These are phyloP conservation scores for Penicillium sp. DNA, from an alignment of 2,329 filamentous ascomycete genomes.

Conservation along the genomic window DNA sequence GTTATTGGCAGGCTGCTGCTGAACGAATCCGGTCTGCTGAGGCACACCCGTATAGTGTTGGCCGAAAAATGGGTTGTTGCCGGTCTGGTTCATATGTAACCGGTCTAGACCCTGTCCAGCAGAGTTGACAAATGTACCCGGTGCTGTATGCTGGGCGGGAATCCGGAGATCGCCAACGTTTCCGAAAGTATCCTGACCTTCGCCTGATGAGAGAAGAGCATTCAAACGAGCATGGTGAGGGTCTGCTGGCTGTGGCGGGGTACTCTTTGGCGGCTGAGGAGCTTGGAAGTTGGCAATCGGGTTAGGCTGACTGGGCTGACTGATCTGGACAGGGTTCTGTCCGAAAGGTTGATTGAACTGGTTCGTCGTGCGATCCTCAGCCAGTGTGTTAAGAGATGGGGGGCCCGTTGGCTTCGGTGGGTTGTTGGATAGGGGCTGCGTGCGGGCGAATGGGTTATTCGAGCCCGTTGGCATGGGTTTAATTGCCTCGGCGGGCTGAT, in stretches of 20 bases:
- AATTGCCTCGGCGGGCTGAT: constrained; percentile 55
- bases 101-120: constrained; percentile 73
- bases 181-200: constrained; percentile 94
- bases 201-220: constrained; percentile 73
- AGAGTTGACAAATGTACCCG: constrained; percentile 93
- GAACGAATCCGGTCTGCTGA: constrained; percentile 42
- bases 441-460: constrained; percentile 88
- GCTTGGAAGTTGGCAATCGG: constrained; percentile 31
- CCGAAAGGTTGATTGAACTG: constrained; percentile 47
- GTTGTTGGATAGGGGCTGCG: constrained; percentile 50
- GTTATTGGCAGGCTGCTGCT: constrained; percentile 47
- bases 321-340: constrained; percentile 37
- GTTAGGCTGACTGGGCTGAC: constrained; percentile 38
- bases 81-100: constrained; percentile 62
- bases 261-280: constrained; percentile 32
- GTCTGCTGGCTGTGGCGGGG: constrained; percentile 39
- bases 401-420: constrained; percentile 50
- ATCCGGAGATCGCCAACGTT: constrained; percentile 96
- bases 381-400: constrained; percentile 67
- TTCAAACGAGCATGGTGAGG: constrained; percentile 71
- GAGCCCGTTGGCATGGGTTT: constrained; percentile 86
- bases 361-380: constrained; percentile 74
- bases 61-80: constrained; percentile 83
- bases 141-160: constrained; percentile 91
- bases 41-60: constrained; percentile 70